Base-by-base conservation (phyloP, 306 rosid genomes). In the Pterocarpus santalinus region DNA sequence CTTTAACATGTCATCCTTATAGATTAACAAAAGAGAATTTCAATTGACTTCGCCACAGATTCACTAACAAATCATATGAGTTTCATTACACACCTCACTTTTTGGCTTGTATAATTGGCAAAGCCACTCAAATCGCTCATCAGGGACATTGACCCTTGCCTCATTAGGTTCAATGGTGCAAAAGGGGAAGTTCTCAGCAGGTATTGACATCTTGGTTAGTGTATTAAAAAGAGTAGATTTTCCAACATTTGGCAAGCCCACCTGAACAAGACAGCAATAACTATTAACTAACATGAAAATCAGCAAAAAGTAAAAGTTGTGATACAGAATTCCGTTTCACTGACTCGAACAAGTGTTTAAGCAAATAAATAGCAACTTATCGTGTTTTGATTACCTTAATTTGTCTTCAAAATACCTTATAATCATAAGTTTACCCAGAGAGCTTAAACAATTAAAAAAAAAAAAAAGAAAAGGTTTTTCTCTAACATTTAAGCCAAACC, bases 91-190 rank as follows among this genome's bases (percentile, higher is more conserved):
- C 78, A 96, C 99, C 97, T 87, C 98, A 39, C 97, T 96, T 84
- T 96, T 96, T 3, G 99, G 99, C 89, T 93, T 96, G 94, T 32
- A 89, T 35, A 87, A 82, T 69, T 90, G 90, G 85, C 97, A 94
- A 75, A 96, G 99, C 98, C 99, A 96, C 84, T 96, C 98, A 61
- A 93, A 96, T 17, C 98, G 90, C 82, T 96, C 99, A 44, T 96
- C 99, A 0, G 99, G 99, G 39, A 96, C 89, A 80, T 96, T 75
- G 38, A 94, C 99, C 64, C 99, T 88, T 7, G 99, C 99, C 82
- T 96, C 99, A 81, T 96, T 93, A 61, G 99, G 99, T 71, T 96
- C 99, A 81, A 96, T 96, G 67, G 99, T 96, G 87, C 99, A 96
- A 84, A 96, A 96, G 15, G 99, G 99, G 86, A 96, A 96, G 85